Base-by-base conservation (phyloP, 176 grass and related monocot genomes). In the Musa itinerans region DNA sequence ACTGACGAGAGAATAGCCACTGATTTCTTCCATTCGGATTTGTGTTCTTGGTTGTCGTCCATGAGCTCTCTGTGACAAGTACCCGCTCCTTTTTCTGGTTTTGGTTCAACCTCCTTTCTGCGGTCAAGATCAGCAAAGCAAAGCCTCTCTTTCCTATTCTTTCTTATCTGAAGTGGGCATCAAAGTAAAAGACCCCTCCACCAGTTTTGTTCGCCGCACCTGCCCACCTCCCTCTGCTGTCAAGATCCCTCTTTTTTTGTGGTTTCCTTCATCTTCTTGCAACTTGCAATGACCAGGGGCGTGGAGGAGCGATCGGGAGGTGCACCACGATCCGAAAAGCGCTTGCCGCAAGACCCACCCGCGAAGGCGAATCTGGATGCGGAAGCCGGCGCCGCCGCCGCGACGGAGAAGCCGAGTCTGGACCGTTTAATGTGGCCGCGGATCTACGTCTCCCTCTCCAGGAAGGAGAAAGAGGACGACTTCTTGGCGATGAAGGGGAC, bases 401-500 rank as follows among this genome's bases (percentile, higher is more conserved):
- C 27, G 16, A 25, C n/a, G 48, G 75, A 77, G 48, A 77, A 25
- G 49, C 11, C 65, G 54, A 52, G 50, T 9, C 61, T 77, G 48
- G 61, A 77, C n/a, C 58, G 50, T 17, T 77, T 77, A n/a, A 61
- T 53, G 55, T 98, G 95, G 95, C 90, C 95, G 0, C 85, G 90
- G 16, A 94, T 98, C 54, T 77, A 78, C 51, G 74, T 94, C 20
- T 59, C 88, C 52, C 80, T 98, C 27, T 87, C 95, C 17, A 93
- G 90, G 73, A 98, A 89, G 82, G 95, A 98, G 79, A 98, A 98
- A 62, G 95, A 98, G 84, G 95, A 91, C 69, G 95, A 98, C 75
- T 98, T 98, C 75, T 74, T 89, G 69, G 78, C 80, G 75, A 91
- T 98, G 80, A 98, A 98, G 77, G 95, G 95, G 83, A 89, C 95